Evolutionary conservation across 805 yeast genomes (phyloP).

Genomic region (Jamesozyma gamospora): DNA sequence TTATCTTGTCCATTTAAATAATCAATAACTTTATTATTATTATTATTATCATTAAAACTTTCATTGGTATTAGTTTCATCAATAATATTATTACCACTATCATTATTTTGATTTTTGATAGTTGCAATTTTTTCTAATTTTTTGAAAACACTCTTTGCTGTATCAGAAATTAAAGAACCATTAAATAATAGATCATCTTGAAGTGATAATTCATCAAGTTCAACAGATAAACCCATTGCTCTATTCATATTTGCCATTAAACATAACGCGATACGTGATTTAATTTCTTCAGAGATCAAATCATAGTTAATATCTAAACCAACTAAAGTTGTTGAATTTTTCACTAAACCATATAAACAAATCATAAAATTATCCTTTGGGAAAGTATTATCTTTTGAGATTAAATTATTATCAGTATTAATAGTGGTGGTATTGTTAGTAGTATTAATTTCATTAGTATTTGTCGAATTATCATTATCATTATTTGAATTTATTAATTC

Average conservation of each 20-base stretch:
- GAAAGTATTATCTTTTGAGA: constrained; percentile 3
- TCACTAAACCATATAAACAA: constrained; percentile 57
- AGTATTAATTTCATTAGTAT: not conserved
- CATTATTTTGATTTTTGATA: not conserved
- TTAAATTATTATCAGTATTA: too few relatives aligned
- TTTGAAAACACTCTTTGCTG: constrained; percentile 55
- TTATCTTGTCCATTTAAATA: not conserved
- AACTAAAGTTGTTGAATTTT: constrained; percentile 50
- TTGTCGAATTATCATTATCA: not conserved
- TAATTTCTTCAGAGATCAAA: constrained; percentile 48
- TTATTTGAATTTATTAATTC: not conserved
- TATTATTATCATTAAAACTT: not conserved
- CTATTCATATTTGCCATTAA: constrained; percentile 76
- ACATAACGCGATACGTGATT: constrained; percentile 65
- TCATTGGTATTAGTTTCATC: too few relatives aligned
- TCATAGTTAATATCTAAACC: constrained; percentile 60
- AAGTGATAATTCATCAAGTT: constrained; percentile 26
- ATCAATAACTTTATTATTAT: not conserved
- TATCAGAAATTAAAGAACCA: constrained; percentile 61
- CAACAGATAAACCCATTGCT: constrained; percentile 33
- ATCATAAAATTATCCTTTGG: constrained; percentile 52
- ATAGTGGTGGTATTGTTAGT: not conserved
- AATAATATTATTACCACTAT: too few relatives aligned
- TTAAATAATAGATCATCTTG: constrained; percentile 62
- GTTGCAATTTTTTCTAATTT: constrained; percentile 13